Evolutionary conservation across 345 rosid genomes (phyloP).

Genomic region (Brassica cretica): DNA sequence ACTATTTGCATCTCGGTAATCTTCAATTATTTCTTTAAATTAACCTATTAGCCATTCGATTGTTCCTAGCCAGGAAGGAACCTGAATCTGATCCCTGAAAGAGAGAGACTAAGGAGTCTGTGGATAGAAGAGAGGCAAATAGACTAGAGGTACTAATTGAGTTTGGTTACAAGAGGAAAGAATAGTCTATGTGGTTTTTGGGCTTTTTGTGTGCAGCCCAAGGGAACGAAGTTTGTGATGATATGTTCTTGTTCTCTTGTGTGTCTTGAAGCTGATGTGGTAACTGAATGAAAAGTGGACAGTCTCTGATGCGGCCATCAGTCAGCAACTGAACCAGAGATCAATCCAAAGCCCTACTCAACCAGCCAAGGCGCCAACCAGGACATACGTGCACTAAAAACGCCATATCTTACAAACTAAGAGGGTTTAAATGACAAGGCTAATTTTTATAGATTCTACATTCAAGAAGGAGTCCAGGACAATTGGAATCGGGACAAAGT

Average conservation of each 20-base stretch:
- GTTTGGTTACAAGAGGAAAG: not conserved
- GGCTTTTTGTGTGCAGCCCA: conserved; percentile 43
- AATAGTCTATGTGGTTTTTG: not conserved
- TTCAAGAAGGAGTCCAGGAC: no score
- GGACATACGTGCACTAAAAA: no score
- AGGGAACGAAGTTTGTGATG: conserved; percentile 55
- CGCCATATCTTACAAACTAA: no score
- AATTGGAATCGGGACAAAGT: no score
- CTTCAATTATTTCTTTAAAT: not conserved
- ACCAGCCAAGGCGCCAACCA: no score
- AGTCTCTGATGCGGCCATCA: no score
- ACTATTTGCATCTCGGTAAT: not conserved
- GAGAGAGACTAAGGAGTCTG: conserved; percentile 65
- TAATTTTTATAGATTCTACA: no score
- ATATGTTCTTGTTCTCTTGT: conserved; percentile 35
- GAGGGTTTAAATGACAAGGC: no score
- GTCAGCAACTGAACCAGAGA: no score
- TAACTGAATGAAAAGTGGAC: no score
- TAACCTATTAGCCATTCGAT: conserved; percentile 28
- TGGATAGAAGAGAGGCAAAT: conserved; percentile 55
- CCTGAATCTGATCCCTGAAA: conserved; percentile 59
- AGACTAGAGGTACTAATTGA: not conserved
- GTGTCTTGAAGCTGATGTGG: no score
- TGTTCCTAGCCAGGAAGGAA: conserved; percentile 69
- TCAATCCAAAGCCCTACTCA: no score